phyloP scores from a whole-genome alignment of 139 green algal genomes.

The Mesotaenium endlicherianum region DNA sequence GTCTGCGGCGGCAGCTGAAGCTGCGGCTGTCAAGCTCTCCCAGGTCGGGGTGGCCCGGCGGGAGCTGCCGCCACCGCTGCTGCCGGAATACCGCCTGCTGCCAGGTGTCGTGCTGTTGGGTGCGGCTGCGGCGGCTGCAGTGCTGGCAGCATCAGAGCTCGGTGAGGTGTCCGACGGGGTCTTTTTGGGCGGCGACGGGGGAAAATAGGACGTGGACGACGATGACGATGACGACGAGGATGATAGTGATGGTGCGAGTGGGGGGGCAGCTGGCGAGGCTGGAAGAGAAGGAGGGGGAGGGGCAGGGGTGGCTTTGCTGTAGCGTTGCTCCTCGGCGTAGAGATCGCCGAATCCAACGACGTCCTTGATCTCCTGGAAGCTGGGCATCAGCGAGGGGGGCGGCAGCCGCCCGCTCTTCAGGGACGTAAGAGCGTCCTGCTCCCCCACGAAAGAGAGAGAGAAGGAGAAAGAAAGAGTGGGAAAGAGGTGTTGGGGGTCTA shows the following conservation, averaged over 20 bases:
- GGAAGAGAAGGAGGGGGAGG: background rate
- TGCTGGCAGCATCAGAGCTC: too few species aligned
- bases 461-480: background rate
- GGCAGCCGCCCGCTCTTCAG: slow-evolving; percentile 40
- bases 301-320: background rate
- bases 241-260: too few species aligned
- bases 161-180: too few species aligned
- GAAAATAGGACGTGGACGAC: too few species aligned
- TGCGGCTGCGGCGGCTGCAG: too few species aligned
- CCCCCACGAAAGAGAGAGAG: background rate
- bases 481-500: background rate
- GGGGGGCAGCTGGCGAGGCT: background rate
- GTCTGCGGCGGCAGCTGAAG: background rate
- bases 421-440: slow-evolving; percentile 26
- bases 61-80: background rate
- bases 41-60: background rate
- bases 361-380: slow-evolving; percentile 47
- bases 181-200: too few species aligned
- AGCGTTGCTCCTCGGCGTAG: slow-evolving; percentile 43
- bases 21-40: background rate
- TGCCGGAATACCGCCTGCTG: background rate
- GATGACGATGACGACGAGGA: too few species aligned
- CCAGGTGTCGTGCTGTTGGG: too few species aligned
- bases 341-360: slow-evolving; percentile 48
- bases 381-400: slow-evolving; percentile 39